phyloP scores from a whole-genome alignment of 2,329 filamentous ascomycete species.

The Penicillium sp. region DNA sequence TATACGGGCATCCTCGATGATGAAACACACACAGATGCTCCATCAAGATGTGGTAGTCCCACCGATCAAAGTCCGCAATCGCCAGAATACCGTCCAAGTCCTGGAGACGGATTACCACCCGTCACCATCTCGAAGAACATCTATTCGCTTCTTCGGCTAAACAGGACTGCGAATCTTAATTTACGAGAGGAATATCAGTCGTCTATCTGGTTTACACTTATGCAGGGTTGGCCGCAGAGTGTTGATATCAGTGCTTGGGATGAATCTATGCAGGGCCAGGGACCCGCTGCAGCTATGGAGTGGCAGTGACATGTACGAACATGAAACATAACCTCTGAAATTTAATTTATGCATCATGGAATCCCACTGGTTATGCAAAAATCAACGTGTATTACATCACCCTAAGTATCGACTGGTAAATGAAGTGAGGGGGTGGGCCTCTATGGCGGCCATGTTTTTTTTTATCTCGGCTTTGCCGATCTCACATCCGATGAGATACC shows the following conservation, averaged over 20 bases:
- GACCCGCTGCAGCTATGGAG: neutral
- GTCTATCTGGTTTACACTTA: slow-evolving; percentile 6
- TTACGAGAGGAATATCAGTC: neutral
- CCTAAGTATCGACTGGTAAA: neutral
- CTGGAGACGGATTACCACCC: neutral
- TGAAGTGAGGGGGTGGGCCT: neutral
- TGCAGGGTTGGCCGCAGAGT: slow-evolving; percentile 1
- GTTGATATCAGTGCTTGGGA: neutral
- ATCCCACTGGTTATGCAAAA: no score
- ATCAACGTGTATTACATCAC: no score
- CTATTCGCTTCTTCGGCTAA: neutral
- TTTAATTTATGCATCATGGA: no score
- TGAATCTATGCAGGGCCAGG: neutral
- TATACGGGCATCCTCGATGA: neutral
- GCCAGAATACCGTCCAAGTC: neutral
- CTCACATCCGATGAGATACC: neutral
- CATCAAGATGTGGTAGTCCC: neutral
- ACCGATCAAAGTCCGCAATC: neutral
- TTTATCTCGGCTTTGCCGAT: neutral
- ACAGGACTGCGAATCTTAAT: slow-evolving; percentile 9
- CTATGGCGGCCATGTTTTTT: neutral
- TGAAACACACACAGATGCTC: neutral
- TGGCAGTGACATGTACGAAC: neutral
- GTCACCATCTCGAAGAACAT: neutral
- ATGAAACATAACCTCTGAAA: no score